Base-by-base conservation (phyloP, 2,329 filamentous ascomycete genomes). In the Trichoderma gracile region DNA sequence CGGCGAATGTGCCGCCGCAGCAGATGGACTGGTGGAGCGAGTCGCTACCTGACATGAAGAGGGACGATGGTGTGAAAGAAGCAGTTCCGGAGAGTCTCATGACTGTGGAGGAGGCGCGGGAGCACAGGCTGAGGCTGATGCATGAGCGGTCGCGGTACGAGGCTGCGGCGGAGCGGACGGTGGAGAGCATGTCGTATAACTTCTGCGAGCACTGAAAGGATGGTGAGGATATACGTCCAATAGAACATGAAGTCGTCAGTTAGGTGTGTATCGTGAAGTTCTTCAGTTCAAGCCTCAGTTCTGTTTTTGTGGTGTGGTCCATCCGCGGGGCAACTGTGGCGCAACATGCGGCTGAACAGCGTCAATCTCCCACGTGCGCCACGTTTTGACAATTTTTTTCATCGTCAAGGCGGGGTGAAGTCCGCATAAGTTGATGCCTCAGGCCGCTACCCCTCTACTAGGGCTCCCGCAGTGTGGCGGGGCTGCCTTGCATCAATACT, bases 1-100 rank as follows among this genome's bases (percentile, higher is more conserved):
- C 75, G 1, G 73, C 69, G 0, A 77, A 76, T 9, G 72, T 77
- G 0, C 75, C 73, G 0, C 75, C 74, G 0, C 75, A 77, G 58
- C 73, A 75, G 50, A 67, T 65, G 5, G 68, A 68, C 17, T 77
- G 74, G 73, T 77, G 71, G 72, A 19, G 15, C 5, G 63, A 50
- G 23, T 47, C 30, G n/a, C 23, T 25, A 10, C 33, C 33, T 3
- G 33, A 38, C 12, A 38, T 38, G 10, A n/a, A 17, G 7, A 23
- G n/a, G 12, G 53, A 10, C 5, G 49, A 64, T 7, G 23, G 10
- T 5, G 17, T 17, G n/a, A 5, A 49, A 19, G 17, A 12, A n/a
- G 47, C 38, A 10, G 19, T 40, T 5, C 66, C 59, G 4, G 40
- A 49, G 8, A 27, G 57, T 19, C 33, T 63, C 12, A 61, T 65